These are phyloP conservation scores for Begonia peltatifolia DNA, from an alignment of 306 rosid species.

Conservation along the genomic window DNA sequence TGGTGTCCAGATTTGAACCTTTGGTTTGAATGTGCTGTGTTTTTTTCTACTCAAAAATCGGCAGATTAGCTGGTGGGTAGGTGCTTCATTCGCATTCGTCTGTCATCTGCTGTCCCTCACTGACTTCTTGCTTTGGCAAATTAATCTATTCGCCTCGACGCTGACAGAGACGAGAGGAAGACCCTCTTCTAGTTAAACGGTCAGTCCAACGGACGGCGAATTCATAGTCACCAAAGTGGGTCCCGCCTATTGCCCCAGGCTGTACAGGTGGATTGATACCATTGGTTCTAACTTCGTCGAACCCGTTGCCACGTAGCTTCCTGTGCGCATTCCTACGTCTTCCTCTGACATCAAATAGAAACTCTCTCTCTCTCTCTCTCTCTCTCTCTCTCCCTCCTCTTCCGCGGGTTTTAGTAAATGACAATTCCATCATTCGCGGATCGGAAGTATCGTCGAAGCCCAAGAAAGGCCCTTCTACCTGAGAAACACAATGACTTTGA, in stretches of 20 bases:
- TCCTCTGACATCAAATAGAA: neutral
- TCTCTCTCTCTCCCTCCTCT: neutral
- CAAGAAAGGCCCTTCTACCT: constrained; percentile 17
- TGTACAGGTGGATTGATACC: neutral
- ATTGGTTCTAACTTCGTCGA: constrained; percentile 6
- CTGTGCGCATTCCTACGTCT: constrained; percentile 7
- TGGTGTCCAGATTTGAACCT: too few species aligned
- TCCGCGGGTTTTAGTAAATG: too few species aligned
- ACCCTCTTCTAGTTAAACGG: too few species aligned
- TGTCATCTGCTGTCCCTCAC: constrained; percentile 5
- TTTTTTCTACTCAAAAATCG: too few species aligned
- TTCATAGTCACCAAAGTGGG: too few species aligned
- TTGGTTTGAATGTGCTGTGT: too few species aligned
- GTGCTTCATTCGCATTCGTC: constrained; percentile 7
- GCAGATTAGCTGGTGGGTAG: constrained; percentile 4
- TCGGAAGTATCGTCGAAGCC: constrained; percentile 36
- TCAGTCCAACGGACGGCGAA: too few species aligned
- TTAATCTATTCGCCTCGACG: neutral
- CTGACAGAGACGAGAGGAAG: neutral
- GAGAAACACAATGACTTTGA: constrained; percentile 18
- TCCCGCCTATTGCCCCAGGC: neutral
- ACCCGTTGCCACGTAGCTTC: too few species aligned
- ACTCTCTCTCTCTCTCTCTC: neutral
- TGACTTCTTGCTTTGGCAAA: neutral
- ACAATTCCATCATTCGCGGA: constrained; percentile 17